These are phyloP conservation scores for Carex sylvatica DNA, from an alignment of 202 grass and related monocot genomes.

Conservation along the genomic window DNA sequence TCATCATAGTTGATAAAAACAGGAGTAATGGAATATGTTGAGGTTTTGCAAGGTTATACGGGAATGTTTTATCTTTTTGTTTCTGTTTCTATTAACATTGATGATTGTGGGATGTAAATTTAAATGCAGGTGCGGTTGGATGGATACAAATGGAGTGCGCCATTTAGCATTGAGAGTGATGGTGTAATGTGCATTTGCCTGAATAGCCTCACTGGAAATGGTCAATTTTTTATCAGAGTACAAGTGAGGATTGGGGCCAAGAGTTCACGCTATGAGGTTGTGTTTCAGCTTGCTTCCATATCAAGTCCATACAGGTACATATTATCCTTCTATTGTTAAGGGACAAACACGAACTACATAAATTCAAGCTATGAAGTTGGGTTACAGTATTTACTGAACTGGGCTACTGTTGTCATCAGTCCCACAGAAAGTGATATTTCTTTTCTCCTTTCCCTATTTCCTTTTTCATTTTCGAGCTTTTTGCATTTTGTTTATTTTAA, in stretches of 20 bases:
- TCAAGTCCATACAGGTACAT: slow-evolving; percentile 91
- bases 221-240: slow-evolving; percentile 71
- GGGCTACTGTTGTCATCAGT: neutral
- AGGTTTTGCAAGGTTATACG: neutral
- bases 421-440: neutral
- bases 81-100: neutral
- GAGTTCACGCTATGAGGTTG: slow-evolving; percentile 87
- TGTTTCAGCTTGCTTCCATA: slow-evolving; percentile 68
- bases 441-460: neutral
- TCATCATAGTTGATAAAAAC: neutral
- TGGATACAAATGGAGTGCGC: slow-evolving; percentile 87
- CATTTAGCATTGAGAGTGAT: slow-evolving; percentile 87
- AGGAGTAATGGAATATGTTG: neutral
- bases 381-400: neutral
- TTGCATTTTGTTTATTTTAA: neutral
- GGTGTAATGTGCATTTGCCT: slow-evolving; percentile 81
- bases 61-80: neutral
- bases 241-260: slow-evolving; percentile 80
- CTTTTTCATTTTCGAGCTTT: neutral
- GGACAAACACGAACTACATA: slow-evolving; percentile 11
- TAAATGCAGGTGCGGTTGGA: slow-evolving; percentile 66
- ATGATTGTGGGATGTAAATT: slow-evolving; percentile 14
- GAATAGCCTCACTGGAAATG: slow-evolving; percentile 55
- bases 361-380: slow-evolving; percentile 12
- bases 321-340: neutral